Base-by-base conservation (phyloP, 2,329 filamentous ascomycete species). In the Sporothrix dimorphospora region DNA sequence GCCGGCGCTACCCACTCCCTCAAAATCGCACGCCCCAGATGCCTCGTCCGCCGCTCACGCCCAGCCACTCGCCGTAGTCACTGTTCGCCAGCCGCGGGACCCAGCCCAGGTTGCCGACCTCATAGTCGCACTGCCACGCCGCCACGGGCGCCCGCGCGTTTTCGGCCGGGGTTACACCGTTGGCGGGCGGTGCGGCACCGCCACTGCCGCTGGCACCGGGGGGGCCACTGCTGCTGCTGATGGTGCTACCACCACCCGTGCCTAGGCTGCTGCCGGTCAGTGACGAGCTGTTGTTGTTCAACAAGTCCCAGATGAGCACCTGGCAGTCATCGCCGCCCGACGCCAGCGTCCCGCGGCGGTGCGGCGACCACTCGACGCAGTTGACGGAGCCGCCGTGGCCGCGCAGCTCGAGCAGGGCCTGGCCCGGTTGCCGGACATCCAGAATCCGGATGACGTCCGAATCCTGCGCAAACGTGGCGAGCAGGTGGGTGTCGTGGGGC, bases 391-490 rank as follows among this genome's bases (percentile, higher is more conserved):
- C 92, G 27, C 90, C 89, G 79, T 99, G 95, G 27, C 96, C 96
- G 65, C 93, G 93, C 49, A 99, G 89, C 80, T 99, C 96, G 34
- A 99, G 88, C 4, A 99, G 87, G 2, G 96, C 96, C 81, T 98
- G 96, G 6, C 96, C 96, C 0, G 96, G 96, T 82, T 99, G 96
- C 66, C 96, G 91, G 3, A 98, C 95, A 78, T 99, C 96, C 40
- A 99, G 89, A 71, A 99, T 97, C 65, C 96, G 93, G 79, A 99
- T 94, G 45, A 97, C 85, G 77, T 91, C 94, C 4, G 93, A 97
- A 79, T 98, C 96, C 78, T 94, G 91, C 21, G 96, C 95, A 80
- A 99, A 98, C 0, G 96, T 99, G n/a, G 95, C 95, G 47, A 99
- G 89, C 45, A 99, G 89, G 80, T 99, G 94, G 7, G 94, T 92